Evolutionary conservation across 176 grass and related monocot species (phyloP).

Genomic region (Aegilops tauschii): DNA sequence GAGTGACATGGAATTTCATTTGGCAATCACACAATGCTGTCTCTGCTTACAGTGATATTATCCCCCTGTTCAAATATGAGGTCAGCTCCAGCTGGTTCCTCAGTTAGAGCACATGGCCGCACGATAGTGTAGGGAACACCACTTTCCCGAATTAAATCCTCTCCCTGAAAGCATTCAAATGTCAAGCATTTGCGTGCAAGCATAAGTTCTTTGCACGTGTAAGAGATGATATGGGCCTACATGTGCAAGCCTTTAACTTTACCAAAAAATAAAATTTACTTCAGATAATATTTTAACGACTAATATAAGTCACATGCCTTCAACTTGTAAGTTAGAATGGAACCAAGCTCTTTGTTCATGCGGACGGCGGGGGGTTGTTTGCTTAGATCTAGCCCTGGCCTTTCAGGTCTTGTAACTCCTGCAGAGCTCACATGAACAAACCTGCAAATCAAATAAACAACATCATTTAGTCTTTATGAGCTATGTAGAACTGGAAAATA

Average conservation of each 20-base stretch:
- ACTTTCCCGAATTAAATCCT: constrained; percentile 93
- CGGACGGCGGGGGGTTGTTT: constrained; percentile 95
- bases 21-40: background rate
- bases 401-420: constrained; percentile 91
- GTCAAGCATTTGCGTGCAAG: constrained; percentile 13
- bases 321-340: constrained; percentile 93
- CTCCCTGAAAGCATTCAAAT: constrained; percentile 53
- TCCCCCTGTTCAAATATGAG: constrained; percentile 98
- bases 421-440: constrained; percentile 94
- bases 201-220: constrained; percentile 30
- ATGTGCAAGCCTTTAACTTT: background rate
- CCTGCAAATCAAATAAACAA: constrained; percentile 44
- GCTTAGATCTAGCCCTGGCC: constrained; percentile 93
- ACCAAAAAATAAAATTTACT: background rate
- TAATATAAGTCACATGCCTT: constrained; percentile 44
- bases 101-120: constrained; percentile 84
- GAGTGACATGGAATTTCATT: background rate
- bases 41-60: constrained; percentile 75
- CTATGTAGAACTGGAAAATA: constrained; percentile 2
- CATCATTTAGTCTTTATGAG: background rate
- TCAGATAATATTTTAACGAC: background rate
- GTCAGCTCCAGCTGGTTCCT: constrained; percentile 94
- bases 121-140: constrained; percentile 75
- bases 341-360: constrained; percentile 94
- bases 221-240: background rate